phyloP scores from a whole-genome alignment of 2,329 filamentous ascomycete species.

The Talaromyces sp. region DNA sequence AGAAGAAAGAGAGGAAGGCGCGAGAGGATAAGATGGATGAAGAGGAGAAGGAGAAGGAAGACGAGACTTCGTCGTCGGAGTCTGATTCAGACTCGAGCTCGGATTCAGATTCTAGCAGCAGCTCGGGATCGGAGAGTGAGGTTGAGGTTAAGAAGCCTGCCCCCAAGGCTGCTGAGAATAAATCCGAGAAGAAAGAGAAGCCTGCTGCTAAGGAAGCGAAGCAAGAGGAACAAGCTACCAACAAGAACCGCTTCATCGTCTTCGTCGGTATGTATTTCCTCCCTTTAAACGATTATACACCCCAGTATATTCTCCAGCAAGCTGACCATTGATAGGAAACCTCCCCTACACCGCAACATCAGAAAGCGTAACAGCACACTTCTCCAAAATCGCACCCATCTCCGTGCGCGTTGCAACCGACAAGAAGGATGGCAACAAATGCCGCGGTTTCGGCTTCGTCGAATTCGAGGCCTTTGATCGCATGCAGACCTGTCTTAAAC shows the following conservation, averaged over 20 bases:
- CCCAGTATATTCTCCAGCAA: neutral
- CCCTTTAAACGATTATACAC: too few relatives aligned
- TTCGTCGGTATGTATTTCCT: slow-evolving; percentile 61
- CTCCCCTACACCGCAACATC: slow-evolving; percentile 79
- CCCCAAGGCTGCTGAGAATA: slow-evolving; percentile 33
- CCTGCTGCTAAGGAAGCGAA: slow-evolving; percentile 17
- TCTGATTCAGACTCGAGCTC: slow-evolving; percentile 14
- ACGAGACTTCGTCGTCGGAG: neutral
- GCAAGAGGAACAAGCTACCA: slow-evolving; percentile 20
- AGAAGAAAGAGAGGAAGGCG: neutral
- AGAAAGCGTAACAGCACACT: slow-evolving; percentile 68
- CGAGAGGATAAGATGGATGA: slow-evolving; percentile 1
- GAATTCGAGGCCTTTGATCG: slow-evolving; percentile 83
- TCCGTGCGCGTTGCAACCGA: slow-evolving; percentile 71
- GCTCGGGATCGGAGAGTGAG: slow-evolving; percentile 1
- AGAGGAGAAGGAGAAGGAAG: neutral
- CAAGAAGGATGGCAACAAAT: slow-evolving; percentile 59
- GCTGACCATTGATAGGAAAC: slow-evolving; percentile 60
- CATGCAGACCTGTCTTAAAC: slow-evolving; percentile 89
- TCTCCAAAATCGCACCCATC: slow-evolving; percentile 67
- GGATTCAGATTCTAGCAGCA: slow-evolving; percentile 4
- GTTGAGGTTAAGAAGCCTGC: neutral
- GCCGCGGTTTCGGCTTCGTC: slow-evolving; percentile 78
- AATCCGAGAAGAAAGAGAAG: slow-evolving; percentile 21
- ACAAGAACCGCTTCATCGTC: slow-evolving; percentile 64